A percentile compares a stretch with the other conserved stretches of the same genome.
Conservation (phyloP, 148 eudicot genomes). For the Simmondsia chinensis region DNA sequence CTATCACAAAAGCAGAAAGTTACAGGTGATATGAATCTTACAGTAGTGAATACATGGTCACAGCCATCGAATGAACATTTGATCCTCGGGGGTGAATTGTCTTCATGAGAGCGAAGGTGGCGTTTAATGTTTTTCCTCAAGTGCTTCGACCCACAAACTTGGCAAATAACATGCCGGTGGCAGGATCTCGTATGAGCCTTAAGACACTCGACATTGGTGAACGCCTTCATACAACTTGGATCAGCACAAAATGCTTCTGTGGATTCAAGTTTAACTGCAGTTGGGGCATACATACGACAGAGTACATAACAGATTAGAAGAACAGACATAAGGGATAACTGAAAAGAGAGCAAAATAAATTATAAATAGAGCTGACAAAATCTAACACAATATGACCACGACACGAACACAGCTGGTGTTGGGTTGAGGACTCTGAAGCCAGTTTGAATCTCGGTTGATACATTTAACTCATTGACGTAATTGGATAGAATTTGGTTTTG, state of each 20-base stretch:
- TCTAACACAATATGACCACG: too few species aligned
- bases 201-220: slow-evolving; percentile 56
- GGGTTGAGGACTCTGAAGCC: too few species aligned
- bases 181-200: slow-evolving; percentile 59
- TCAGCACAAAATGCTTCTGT: slow-evolving; percentile 70
- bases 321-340: not conserved
- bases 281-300: not conserved
- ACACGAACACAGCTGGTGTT: too few species aligned
- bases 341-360: too few species aligned
- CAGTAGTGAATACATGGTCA: slow-evolving; percentile 53
- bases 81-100: slow-evolving; percentile 24
- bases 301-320: not conserved
- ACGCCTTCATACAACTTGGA: slow-evolving; percentile 75
- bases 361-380: too few species aligned
- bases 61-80: slow-evolving; percentile 68
- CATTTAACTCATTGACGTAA: too few species aligned
- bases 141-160: slow-evolving; percentile 78
- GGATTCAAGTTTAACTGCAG: slow-evolving; percentile 60
- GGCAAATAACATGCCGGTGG: slow-evolving; percentile 58
- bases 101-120: slow-evolving; percentile 62
- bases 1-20: too few species aligned
- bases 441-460: too few species aligned
- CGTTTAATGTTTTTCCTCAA: slow-evolving; percentile 80
- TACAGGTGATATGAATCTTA: too few species aligned
- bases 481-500: too few species aligned